Evolutionary conservation across 2,329 filamentous ascomycete genomes (phyloP).

Genomic region (Colletotrichum echinochloae): DNA sequence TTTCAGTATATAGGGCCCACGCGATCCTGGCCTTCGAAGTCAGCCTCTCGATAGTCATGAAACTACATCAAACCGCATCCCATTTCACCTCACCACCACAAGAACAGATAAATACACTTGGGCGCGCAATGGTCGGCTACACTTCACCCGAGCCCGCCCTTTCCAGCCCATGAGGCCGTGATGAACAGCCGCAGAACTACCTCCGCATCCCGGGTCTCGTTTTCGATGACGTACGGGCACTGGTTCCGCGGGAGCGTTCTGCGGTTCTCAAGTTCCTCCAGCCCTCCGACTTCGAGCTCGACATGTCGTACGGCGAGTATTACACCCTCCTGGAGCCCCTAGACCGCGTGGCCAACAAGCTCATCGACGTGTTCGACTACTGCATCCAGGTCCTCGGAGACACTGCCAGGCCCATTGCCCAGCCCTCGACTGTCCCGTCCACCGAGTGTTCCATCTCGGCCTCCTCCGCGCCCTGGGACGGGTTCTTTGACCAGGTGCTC

Average conservation of each 20-base stretch:
- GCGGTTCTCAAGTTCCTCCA: slow-evolving; percentile 25
- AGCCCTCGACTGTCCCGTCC: background rate
- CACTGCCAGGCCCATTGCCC: background rate
- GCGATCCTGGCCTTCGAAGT: too few species aligned
- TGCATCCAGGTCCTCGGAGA: slow-evolving; percentile 14
- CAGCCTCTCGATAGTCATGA: background rate
- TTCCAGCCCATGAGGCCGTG: background rate
- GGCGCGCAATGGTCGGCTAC: background rate
- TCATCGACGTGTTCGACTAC: slow-evolving; percentile 23
- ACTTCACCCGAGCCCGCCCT: background rate
- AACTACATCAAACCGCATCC: background rate
- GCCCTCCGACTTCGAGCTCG: slow-evolving; percentile 13
- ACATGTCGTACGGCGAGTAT: slow-evolving; percentile 24
- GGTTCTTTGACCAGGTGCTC: slow-evolving; percentile 22
- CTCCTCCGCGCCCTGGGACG: background rate
- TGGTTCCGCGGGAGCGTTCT: slow-evolving; percentile 19
- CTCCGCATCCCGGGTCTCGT: slow-evolving; percentile 34
- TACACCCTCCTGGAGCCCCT: slow-evolving; percentile 25
- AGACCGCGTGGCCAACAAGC: slow-evolving; percentile 22
- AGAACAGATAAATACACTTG: background rate
- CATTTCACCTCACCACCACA: background rate
- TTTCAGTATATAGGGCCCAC: background rate
- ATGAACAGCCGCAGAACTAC: slow-evolving; percentile 18
- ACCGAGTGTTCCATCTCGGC: background rate
- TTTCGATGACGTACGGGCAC: slow-evolving; percentile 17